Base-by-base conservation (phyloP, 306 rosid genomes). In the Vachellia pachyceras region DNA sequence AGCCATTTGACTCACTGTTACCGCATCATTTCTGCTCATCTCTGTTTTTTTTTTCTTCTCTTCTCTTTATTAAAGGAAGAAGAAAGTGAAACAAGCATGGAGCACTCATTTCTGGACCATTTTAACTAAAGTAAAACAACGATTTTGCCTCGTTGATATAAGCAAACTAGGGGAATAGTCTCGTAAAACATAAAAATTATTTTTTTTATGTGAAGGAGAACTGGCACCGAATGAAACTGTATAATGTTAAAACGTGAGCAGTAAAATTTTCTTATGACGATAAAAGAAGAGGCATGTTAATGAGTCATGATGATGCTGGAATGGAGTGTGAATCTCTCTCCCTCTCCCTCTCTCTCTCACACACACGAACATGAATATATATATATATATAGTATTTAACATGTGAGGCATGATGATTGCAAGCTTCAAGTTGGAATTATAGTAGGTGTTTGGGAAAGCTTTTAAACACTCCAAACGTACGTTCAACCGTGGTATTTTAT, bases 61-160 rank as follows among this genome's bases (percentile, higher is more conserved):
- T 29, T 29, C 2, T 29, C 33, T 18, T 67, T 0, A 8, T 66
- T 17, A 40, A 1, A 50, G 68, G n/a, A 23, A 25, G 66, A 23
- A 3, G 41, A 65, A 75, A 20, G 11, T 20, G 33, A 55, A 54
- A 55, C 25, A 20, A 3, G 11, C 49, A 41, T 61, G 88, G 90
- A 79, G 88, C 91, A 61, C 73, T 4, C 33, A 10, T 61, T 63
- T 36, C 29, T n/a, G 25, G 25, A 35, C 47, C 29, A 79, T 46
- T 72, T 1, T 1, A 22, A 10, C 18, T 40, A 36, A 61, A 61
- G 33, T 29, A 2, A 29, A 29, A 29, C 2, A 29, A 29, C 33
- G 33, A 29, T 29, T 29, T 29, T 29, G 33, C 33, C 1, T 29
- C 2, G 33, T 29, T 29, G 33, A 29, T 0, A 29, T 29, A 29